Evolutionary conservation across 495 filamentous ascomycete species (phyloP).

Genomic region (Podospora pseudocomata): DNA sequence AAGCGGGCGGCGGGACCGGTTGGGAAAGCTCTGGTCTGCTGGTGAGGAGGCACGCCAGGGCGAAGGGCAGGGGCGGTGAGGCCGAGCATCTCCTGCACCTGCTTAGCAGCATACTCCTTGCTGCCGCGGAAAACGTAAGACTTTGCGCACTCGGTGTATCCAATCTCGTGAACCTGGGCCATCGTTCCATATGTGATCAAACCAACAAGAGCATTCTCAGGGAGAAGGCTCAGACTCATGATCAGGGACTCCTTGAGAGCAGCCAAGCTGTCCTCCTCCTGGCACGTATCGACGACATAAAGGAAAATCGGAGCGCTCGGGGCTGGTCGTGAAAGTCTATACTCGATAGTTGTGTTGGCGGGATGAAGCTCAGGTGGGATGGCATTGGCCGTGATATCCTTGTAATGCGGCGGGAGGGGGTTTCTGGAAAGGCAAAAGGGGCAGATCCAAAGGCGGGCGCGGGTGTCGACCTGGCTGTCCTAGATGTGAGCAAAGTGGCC

Average conservation of each 20-base stretch:
- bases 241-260: slow-evolving; percentile 94
- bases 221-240: slow-evolving; percentile 93
- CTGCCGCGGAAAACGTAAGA: slow-evolving; percentile 99
- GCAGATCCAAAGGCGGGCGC: slow-evolving; percentile 95
- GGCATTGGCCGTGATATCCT: slow-evolving; percentile 92
- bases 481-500: slow-evolving; percentile 26
- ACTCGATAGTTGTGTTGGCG: slow-evolving; percentile 94
- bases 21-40: slow-evolving; percentile 67
- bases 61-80: slow-evolving; percentile 64
- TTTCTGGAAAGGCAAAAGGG: slow-evolving; percentile 97
- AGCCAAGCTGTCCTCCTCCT: slow-evolving; percentile 95
- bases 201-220: slow-evolving; percentile 89
- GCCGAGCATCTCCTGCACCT: slow-evolving; percentile 98
- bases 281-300: slow-evolving; percentile 97
- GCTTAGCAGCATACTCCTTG: slow-evolving; percentile 94
- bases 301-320: slow-evolving; percentile 94
- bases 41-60: slow-evolving; percentile 72
- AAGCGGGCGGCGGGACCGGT: slow-evolving; percentile 85
- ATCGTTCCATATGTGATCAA: slow-evolving; percentile 96
- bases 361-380: slow-evolving; percentile 96
- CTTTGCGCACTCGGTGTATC: slow-evolving; percentile 96
- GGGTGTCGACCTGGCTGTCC: slow-evolving; percentile 85
- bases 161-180: slow-evolving; percentile 98
- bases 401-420: slow-evolving; percentile 92
- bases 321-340: slow-evolving; percentile 86